Evolutionary conservation across 257 asterid species (phyloP), one percentile per base, ranked within the genome.

Genomic region (Echium plantagineum): DNA sequence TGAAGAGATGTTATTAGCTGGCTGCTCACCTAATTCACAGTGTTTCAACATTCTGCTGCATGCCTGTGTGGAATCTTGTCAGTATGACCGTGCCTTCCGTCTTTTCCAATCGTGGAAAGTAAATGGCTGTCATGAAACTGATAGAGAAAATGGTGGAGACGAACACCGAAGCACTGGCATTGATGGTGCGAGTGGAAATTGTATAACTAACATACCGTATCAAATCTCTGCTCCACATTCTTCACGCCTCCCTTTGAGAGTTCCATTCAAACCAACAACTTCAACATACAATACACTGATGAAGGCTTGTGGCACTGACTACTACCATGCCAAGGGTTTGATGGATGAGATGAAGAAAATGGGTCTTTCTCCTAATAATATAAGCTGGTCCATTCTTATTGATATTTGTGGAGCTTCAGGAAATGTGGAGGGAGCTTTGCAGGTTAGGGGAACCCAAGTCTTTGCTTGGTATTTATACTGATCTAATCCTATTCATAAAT

Each of bases 281-380:
- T 73, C 95, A 6, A 91, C 96, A 5, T 91, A 87, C 73, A 91
- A 91, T 68, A 91, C 77, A 66, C 69, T 91, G 90, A 83, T 87
- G 90, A 87, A 91, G 80, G 98, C 98, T 54, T 87, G 96, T 65
- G 93, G 96, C 28, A 75, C 86, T 62, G 94, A 91, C 75, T 82
- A 83, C 71, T 56, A 63, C 78, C 95, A 77, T 61, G 98, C 95
- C 46, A 83, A 85, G 79, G 75, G 78, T 73, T 78, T 90, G 77
- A 82, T 90, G 93, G 94, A 80, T 62, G 98, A 85, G 85, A 87
- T 90, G 98, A 83, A 75, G 78, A 72, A 74, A 49, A 70, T 64
- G 46, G 95, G 91, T 64, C 90, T 90, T 74, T 74, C 85, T 63
- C 98, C 96, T 69, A 74, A 85, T 78, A 80, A 77, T 24, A 84